Base-by-base conservation (phyloP, 345 rosid genomes). In the Bruguiera parviflora region DNA sequence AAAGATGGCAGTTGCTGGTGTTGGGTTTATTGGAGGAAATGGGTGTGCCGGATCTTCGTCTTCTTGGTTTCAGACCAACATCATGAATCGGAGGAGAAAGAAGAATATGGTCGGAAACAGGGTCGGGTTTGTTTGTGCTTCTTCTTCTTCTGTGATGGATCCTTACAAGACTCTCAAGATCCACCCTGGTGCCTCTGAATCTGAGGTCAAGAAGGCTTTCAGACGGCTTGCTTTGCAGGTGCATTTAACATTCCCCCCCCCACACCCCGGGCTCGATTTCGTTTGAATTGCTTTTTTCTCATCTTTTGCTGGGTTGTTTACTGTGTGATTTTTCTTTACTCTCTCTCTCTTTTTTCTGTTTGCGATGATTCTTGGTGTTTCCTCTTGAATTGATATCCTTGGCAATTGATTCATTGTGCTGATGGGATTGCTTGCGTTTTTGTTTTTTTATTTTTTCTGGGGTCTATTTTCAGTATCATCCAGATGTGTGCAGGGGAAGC, bases 401-500 rank as follows among this genome's bases (percentile, higher is more conserved):
- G 3, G 3, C 15, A 3, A 39, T 10, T 39, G 15, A 39, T 39
- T 43, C 49, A 43, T 13, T 5, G 0, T 20, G 25, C 61, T 15
- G 10, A 25, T 25, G 5, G 25, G 2, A 18, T 43, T 20, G 28
- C 21, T 57, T 6, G n/a, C n/a, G n/a, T n/a, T n/a, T n/a, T n/a
- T n/a, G n/a, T 21, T 49, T 28, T 16, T 64, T 5, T 2, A 16
- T 28, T 21, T 5, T 67, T n/a, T 8, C 2, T 56, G 67, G 58
- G 8, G 20, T 63, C 46, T 7, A 2, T 18, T 28, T 79, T 68
- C 91, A 90, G 97, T 91, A 91, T 82, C 99, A 95, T 85, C 99
- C 99, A 15, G 99, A 95, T 76, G 97, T 95, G 8, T 95, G 99
- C 78, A 87, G 89, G 81, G 99, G 92, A 81, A 87, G 65, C 76